Evolutionary conservation across 2,329 filamentous ascomycete genomes (phyloP).

Genomic region (Microcyclospora pomicola): DNA sequence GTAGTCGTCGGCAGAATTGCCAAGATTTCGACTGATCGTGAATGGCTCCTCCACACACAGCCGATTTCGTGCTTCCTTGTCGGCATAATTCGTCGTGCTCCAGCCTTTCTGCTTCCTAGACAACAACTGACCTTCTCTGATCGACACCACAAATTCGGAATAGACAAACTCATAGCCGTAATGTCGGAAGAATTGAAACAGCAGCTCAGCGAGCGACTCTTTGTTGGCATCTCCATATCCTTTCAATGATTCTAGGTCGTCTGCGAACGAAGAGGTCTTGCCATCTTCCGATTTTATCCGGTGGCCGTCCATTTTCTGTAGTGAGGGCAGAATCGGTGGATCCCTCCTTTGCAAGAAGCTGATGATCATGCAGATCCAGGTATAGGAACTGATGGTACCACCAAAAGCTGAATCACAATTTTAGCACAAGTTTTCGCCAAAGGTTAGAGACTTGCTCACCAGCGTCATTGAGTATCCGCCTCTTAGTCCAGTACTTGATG

Average conservation of each 20-base stretch:
- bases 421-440: constrained; percentile 4
- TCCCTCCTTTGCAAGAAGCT: constrained; percentile 84
- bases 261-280: constrained; percentile 64
- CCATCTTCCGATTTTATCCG: constrained; percentile 50
- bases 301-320: constrained; percentile 60
- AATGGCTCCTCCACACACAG: constrained; percentile 96
- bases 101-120: constrained; percentile 79
- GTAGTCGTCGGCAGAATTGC: constrained; percentile 91
- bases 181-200: constrained; percentile 91
- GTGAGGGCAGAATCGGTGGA: constrained; percentile 68
- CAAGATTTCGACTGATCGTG: constrained; percentile 75
- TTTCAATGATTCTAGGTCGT: constrained; percentile 59
- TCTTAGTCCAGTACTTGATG: constrained; percentile 93
- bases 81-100: constrained; percentile 44
- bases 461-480: constrained; percentile 86
- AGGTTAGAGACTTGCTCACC: constrained; percentile 43
- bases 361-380: constrained; percentile 97
- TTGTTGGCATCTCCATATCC: constrained; percentile 69
- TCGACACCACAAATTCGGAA: constrained; percentile 68
- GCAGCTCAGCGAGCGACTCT: constrained; percentile 67
- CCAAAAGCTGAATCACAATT: constrained; percentile 53
- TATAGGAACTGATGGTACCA: constrained; percentile 92
- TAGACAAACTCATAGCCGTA: constrained; percentile 92
- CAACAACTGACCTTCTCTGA: constrained; percentile 65
- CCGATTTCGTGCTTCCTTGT: constrained; percentile 47